A percentile compares a stretch with the other conserved stretches of the same genome.
Conservation (phyloP, 2,329 filamentous ascomycete species). For the Diplodia seriata region DNA sequence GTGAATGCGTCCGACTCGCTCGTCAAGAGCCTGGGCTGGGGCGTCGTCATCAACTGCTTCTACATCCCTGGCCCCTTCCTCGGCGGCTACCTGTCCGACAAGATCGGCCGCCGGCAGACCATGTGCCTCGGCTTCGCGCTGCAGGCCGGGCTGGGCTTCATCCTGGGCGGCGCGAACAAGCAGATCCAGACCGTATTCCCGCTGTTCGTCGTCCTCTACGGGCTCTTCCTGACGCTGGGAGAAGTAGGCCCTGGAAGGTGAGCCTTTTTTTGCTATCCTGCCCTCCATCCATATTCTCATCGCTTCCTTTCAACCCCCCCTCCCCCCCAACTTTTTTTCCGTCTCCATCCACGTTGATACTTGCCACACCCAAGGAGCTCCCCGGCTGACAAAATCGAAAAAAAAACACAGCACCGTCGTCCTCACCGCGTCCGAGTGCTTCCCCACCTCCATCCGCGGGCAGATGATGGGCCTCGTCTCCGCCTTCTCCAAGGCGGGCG, state of each 20-base stretch:
- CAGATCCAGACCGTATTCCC: constrained; percentile 43
- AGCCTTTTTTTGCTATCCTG: background rate
- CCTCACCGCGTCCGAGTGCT: constrained; percentile 39
- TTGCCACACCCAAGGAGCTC: background rate
- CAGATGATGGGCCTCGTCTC: constrained; percentile 41
- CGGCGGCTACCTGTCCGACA: constrained; percentile 40
- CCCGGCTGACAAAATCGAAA: background rate
- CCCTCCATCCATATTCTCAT: background rate
- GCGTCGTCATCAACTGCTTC: constrained; percentile 40
- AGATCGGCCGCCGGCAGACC: constrained; percentile 39
- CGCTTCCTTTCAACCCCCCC: background rate
- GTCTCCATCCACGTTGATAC: background rate
- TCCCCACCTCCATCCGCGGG: constrained; percentile 41
- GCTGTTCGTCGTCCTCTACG: constrained; percentile 43
- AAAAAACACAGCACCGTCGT: constrained; percentile 35
- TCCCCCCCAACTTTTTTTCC: too few species aligned
- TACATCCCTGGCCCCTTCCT: constrained; percentile 42
- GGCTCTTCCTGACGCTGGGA: constrained; percentile 41
- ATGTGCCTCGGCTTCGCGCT: constrained; percentile 40
- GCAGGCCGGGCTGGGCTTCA: constrained; percentile 40
- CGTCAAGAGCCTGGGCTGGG: constrained; percentile 39
- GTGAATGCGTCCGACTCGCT: constrained; percentile 38
- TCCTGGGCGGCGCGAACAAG: constrained; percentile 38
- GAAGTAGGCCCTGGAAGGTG: constrained; percentile 40
- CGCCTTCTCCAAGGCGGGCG: constrained; percentile 40